phyloP scores from a whole-genome alignment of 768 basidiomycete genomes.

The Psilocybe subaeruginosa region DNA sequence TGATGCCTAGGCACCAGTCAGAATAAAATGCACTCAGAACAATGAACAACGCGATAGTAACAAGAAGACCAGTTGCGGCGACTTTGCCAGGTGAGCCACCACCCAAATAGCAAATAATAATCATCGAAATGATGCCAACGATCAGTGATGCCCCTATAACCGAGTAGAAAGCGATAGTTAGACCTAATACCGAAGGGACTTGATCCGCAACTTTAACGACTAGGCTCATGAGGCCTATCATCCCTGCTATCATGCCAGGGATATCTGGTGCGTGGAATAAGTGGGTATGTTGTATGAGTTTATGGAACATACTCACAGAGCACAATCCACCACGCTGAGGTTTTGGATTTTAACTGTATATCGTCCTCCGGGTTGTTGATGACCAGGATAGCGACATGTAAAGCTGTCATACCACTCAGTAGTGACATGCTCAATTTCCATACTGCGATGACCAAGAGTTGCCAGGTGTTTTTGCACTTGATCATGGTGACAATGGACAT shows the following conservation, averaged over 20 bases:
- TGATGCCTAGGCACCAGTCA: conserved; percentile 32
- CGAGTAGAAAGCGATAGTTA: conserved; percentile 29
- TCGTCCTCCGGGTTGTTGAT: conserved; percentile 21
- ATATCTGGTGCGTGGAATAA: conserved; percentile 20
- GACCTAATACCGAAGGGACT: conserved; percentile 16
- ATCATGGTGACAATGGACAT: conserved; percentile 29
- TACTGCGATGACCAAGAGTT: conserved; percentile 27
- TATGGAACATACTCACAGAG: conserved; percentile 18
- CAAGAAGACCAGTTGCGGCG: conserved; percentile 23
- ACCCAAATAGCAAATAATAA: conserved; percentile 21
- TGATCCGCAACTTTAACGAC: conserved; percentile 24
- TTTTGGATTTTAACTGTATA: conserved; percentile 18
- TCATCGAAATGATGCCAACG: conserved; percentile 21
- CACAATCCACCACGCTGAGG: conserved; percentile 25
- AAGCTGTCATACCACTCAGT: conserved; percentile 25
- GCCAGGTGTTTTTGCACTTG: conserved; percentile 28
- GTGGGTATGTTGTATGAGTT: too few species aligned
- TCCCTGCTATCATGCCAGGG: conserved; percentile 34
- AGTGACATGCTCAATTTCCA: conserved; percentile 32
- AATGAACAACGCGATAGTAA: conserved; percentile 24
- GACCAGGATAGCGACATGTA: conserved; percentile 26
- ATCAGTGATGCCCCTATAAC: conserved; percentile 25
- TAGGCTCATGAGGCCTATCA: conserved; percentile 33
- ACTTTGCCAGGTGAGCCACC: conserved; percentile 22
- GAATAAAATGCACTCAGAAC: conserved; percentile 29